Conservation (phyloP, 768 basidiomycete genomes). For the Galerina sulciceps region DNA sequence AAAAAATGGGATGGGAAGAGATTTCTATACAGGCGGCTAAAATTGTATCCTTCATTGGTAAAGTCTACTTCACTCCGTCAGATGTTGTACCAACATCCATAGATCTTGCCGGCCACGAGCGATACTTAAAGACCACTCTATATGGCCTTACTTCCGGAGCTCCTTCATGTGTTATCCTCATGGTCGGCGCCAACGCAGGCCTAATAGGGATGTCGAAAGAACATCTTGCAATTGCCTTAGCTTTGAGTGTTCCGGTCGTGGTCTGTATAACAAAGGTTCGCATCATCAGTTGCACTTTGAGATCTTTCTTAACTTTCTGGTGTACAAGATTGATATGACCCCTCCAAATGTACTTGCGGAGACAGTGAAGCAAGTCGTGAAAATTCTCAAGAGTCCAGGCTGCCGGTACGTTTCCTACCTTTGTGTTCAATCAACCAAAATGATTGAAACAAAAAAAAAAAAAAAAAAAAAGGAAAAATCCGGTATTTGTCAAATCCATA, state of each 20-base stretch:
- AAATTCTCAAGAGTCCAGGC: constrained; percentile 91
- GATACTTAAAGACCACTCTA: constrained; percentile 90
- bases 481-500: constrained; percentile 81
- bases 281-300: background rate
- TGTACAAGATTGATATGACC: constrained; percentile 89
- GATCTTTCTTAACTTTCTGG: background rate
- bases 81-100: background rate
- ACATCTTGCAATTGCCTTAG: constrained; percentile 93
- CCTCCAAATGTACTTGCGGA: constrained; percentile 90
- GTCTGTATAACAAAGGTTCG: constrained; percentile 92
- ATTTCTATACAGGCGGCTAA: constrained; percentile 89
- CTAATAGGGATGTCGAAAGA: constrained; percentile 94
- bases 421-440: background rate
- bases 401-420: constrained; percentile 62
- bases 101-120: constrained; percentile 97
- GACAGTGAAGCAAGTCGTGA: constrained; percentile 90
- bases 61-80: background rate
- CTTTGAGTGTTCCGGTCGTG: constrained; percentile 90
- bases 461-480: constrained; percentile 69
- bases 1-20: constrained; percentile 96
- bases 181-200: constrained; percentile 95
- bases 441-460: constrained; percentile 49
- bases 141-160: constrained; percentile 95
- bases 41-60: constrained; percentile 92
- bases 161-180: constrained; percentile 89